Evolutionary conservation across 2,329 filamentous ascomycete genomes (phyloP).

Genomic region (Fusarium coffeatum): DNA sequence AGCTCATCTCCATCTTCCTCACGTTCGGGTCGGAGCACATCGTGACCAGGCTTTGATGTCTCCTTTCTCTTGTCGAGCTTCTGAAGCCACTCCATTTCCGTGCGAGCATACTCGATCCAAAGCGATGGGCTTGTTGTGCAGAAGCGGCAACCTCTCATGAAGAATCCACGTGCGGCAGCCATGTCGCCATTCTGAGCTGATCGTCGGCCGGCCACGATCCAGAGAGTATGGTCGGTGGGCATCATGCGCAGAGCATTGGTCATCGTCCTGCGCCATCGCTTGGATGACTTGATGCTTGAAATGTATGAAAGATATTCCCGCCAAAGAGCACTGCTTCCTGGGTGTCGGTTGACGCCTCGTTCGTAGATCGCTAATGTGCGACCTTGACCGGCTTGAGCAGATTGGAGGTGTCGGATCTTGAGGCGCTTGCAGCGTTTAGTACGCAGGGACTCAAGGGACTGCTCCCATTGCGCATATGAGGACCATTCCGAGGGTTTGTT

Average conservation of each 20-base stretch:
- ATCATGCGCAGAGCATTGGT: conserved; percentile 83
- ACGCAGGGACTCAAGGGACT: conserved; percentile 78
- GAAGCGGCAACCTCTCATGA: conserved; percentile 89
- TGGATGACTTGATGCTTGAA: conserved; percentile 72
- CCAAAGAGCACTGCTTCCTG: conserved; percentile 85
- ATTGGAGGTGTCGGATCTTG: conserved; percentile 74
- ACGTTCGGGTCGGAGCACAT: conserved; percentile 59
- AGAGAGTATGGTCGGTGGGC: conserved; percentile 83
- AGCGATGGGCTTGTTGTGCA: conserved; percentile 79
- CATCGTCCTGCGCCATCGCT: conserved; percentile 73
- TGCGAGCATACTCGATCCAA: conserved; percentile 90
- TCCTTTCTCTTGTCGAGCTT: conserved; percentile 81
- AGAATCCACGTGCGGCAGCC: conserved; percentile 83
- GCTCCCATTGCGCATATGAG: conserved; percentile 81
- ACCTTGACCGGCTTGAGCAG: conserved; percentile 78
- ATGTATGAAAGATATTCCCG: conserved; percentile 89
- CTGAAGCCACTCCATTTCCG: conserved; percentile 92
- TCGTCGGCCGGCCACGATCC: conserved; percentile 85
- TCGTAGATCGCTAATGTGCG: conserved; percentile 92
- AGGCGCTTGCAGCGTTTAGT: conserved; percentile 85
- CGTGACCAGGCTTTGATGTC: conserved; percentile 62
- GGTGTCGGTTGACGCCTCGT: conserved; percentile 84
- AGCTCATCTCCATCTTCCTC: conserved; percentile 63
- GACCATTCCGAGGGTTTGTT: conserved; percentile 82
- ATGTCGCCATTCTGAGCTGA: conserved; percentile 88